Base-by-base conservation (phyloP, 2,329 filamentous ascomycete genomes). In the Ophiocordyceps sinensis region DNA sequence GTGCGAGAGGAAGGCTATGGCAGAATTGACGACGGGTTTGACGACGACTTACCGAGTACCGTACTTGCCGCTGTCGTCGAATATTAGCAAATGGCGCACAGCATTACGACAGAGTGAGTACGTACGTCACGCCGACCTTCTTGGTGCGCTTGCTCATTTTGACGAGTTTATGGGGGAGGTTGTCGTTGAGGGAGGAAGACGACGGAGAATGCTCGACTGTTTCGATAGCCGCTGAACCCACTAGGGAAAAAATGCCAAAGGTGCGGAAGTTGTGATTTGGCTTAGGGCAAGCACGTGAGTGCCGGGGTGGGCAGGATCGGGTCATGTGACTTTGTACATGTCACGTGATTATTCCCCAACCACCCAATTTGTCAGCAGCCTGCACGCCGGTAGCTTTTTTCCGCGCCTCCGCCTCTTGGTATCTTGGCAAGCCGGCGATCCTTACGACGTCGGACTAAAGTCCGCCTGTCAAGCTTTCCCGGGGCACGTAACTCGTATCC, bases 101-200 rank as follows among this genome's bases (percentile, higher is more conserved):
- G 8, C 5, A 9, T 34, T n/a, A 7, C 32, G 9, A 15, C 32
- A 14, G 29, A 51, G 19, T 9, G 19, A 30, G 13, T 57, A 65
- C 63, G 47, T 60, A 65, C 63, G 89, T 95, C 69, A 95, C 88
- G 69, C 86, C 86, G 80, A 94, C 87, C 84, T 94, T 93, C 83
- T 67, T 93, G 55, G 86, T 93, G 75, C 86, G 81, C 79, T 91
- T 89, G 68, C 85, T 86, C 84, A 91, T 91, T 71, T 80, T 86
- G 75, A 67, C 68, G 63, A 64, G 49, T 54, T 46, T 61, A 57
- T 60, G 57, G 53, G 53, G 50, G 53, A 51, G 51, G 47, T 55
- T 53, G 53, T 56, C 53, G 52, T 53, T 45, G 51, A 53, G 17
- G 51, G 50, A 51, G 53, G 49, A 53, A 52, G 53, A 55, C 54